Percentiles rank a stretch among this genome's conserved stretches.
Conservation (phyloP, 2,329 filamentous ascomycete species). For the Colletotrichum orbiculare region DNA sequence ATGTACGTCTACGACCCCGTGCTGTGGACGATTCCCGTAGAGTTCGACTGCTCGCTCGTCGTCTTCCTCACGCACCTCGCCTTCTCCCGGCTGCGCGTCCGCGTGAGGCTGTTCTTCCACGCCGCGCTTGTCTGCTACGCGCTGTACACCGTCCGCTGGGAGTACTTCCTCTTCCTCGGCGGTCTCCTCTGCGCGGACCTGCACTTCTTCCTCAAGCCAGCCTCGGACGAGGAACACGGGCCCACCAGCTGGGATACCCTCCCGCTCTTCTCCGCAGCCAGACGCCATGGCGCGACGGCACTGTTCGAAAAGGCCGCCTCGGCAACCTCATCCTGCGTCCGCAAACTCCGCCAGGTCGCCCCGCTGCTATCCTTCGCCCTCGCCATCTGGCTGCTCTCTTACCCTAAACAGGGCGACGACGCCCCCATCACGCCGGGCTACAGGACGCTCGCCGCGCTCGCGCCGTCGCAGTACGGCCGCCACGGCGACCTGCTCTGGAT, state of each 20-base stretch:
- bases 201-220: constrained; percentile 45
- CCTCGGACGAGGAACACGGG: not conserved
- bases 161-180: constrained; percentile 28
- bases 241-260: not conserved
- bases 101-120: constrained; percentile 55
- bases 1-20: constrained; percentile 62
- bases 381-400: constrained; percentile 22
- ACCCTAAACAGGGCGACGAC: not conserved
- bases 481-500: constrained; percentile 17
- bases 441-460: constrained; percentile 2
- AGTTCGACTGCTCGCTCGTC: constrained; percentile 68
- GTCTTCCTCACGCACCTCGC: constrained; percentile 65
- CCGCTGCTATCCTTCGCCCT: constrained; percentile 1
- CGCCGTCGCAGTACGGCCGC: not conserved
- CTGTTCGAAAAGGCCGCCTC: not conserved
- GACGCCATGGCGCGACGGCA: not conserved
- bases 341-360: not conserved
- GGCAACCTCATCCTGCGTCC: not conserved
- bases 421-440: constrained; percentile 16
- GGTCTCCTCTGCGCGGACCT: constrained; percentile 12
- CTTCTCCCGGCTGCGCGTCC: constrained; percentile 57
- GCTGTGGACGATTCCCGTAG: constrained; percentile 71
- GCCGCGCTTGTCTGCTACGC: constrained; percentile 53
- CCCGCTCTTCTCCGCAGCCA: not conserved
- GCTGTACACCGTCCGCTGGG: constrained; percentile 37